Evolutionary conservation across 2,329 filamentous ascomycete species (phyloP), one percentile per base, ranked within the genome.

Genomic region (Paecilomyces variotii): DNA sequence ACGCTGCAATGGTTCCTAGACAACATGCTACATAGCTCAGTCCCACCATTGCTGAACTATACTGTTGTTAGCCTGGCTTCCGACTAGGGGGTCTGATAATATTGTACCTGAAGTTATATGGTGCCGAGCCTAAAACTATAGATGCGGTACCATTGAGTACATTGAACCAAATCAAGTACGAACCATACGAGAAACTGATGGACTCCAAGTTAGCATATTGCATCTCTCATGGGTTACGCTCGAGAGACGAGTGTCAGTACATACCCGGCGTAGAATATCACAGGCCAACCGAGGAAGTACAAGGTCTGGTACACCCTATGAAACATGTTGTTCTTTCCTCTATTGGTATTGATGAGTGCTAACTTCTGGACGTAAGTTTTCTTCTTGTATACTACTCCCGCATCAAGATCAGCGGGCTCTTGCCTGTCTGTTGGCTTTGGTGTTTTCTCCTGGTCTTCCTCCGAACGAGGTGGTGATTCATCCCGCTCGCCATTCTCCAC

Each of bases 151-250:
- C 74, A 32, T 76, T 76, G 24, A 76, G 57, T 28, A 76, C 72
- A 57, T 75, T 76, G 63, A 76, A 76, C 61, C 72, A 69, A 0
- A 75, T 67, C 14, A 76, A 65, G 34, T 75, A 74, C 2, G 72
- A 72, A 1, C 74, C 74, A 49, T 76, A 76, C 0, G 72, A 73
- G 49, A 75, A 74, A 9, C 72, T 72, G 53, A 0, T 10, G 11
- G 14, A 7, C n/a, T 19, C 7, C 4, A n/a, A 1, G 19, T 45
- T 45, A 45, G 39, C 4, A n/a, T 24, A 14, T 7, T 19, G 4
- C n/a, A 5, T 14, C 26, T 28, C 2, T 24, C 7, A 3, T 19
- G 7, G 4, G 34, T 6, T 19, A 2, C n/a, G 19, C 19, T 25
- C 49, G 2, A 7, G 19, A 6, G n/a, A 11, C 7, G 5, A 11